Conservation (phyloP, 83 land plant species). For the Picea abies region DNA sequence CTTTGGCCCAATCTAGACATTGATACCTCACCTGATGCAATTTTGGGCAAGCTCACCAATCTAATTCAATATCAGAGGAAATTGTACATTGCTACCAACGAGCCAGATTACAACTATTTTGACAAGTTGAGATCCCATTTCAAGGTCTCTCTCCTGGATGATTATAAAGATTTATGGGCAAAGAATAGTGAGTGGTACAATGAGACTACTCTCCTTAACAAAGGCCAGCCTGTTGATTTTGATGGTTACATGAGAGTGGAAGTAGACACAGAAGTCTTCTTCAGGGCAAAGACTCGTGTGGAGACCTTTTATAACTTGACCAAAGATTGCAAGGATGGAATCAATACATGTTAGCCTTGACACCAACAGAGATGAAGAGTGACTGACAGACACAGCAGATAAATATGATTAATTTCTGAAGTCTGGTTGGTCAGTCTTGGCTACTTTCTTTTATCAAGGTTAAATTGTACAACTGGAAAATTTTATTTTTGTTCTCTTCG, state of each 20-base stretch:
- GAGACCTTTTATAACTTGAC: conserved; percentile 92
- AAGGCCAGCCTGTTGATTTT: conserved; percentile 71
- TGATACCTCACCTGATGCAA: conserved; percentile 80
- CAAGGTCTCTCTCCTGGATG: conserved; percentile 78
- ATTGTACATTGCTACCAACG: conserved; percentile 91
- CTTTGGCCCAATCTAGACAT: conserved; percentile 86
- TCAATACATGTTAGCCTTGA: conserved; percentile 66
- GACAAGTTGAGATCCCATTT: conserved; percentile 78
- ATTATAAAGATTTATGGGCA: conserved; percentile 87
- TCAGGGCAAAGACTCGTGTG: conserved; percentile 79
- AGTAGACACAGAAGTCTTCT: conserved; percentile 90
- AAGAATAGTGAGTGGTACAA: conserved; percentile 87
- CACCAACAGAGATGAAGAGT: too few relatives aligned
- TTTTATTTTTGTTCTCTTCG: too few relatives aligned
- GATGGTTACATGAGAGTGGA: conserved; percentile 97
- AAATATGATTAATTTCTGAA: too few relatives aligned
- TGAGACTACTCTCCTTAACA: conserved; percentile 63
- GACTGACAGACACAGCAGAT: too few relatives aligned
- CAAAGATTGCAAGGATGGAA: conserved; percentile 92
- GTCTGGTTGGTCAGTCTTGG: too few relatives aligned
- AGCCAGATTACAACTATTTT: conserved; percentile 76
- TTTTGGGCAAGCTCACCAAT: conserved; percentile 56
- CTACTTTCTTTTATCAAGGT: too few relatives aligned
- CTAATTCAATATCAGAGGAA: conserved; percentile 56
- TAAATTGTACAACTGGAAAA: too few relatives aligned